Evolutionary conservation across 140 eudicot species (phyloP).

Genomic region (Bidens hawaiensis): DNA sequence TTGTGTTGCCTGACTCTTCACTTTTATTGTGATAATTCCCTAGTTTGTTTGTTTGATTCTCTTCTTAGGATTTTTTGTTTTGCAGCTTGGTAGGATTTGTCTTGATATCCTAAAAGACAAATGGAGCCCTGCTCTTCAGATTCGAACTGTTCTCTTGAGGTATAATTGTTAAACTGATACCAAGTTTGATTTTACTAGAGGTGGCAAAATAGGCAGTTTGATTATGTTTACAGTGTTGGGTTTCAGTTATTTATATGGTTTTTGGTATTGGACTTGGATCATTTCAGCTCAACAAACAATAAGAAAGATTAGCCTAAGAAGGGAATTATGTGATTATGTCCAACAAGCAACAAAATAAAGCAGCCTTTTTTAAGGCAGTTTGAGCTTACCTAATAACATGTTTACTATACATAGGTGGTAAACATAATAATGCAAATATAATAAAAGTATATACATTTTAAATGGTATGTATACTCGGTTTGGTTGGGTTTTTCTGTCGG

Average conservation of each 20-base stretch:
- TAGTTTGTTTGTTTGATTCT: conserved; percentile 4
- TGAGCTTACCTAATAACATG: not conserved
- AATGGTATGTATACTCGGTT: not conserved
- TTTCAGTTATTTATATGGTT: not conserved
- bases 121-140: conserved; percentile 71
- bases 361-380: too few relatives aligned
- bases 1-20: conserved; percentile 7
- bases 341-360: not conserved
- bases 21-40: conserved; percentile 6
- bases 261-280: not conserved
- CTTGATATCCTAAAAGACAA: conserved; percentile 66
- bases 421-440: not conserved
- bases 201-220: not conserved
- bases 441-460: not conserved
- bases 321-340: not conserved
- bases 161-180: not conserved
- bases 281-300: not conserved
- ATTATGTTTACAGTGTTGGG: not conserved
- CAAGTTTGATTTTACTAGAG: not conserved
- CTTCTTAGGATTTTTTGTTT: not conserved
- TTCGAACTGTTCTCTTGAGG: conserved; percentile 59
- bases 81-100: conserved; percentile 62
- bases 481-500: not conserved
- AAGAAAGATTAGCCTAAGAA: not conserved
- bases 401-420: not conserved